phyloP scores from a whole-genome alignment of 441 rosid genomes.

The Bocquillonia castaneifolia region DNA sequence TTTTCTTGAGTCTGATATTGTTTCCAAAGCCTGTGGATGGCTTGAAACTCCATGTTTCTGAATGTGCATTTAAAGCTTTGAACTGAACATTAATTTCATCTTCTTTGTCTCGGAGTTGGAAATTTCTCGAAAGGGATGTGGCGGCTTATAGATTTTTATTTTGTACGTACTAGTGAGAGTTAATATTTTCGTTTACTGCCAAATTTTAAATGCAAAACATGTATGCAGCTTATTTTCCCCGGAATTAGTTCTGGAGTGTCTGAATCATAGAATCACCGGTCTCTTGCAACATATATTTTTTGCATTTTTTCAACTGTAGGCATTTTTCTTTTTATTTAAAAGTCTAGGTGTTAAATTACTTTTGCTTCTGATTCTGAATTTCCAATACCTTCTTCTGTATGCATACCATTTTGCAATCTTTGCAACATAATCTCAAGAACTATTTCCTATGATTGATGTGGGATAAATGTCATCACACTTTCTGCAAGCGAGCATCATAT shows the following conservation, averaged over 20 bases:
- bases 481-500: not conserved
- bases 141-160: not conserved
- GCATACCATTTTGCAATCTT: not conserved
- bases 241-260: slow-evolving; percentile 5
- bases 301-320: slow-evolving; percentile 1
- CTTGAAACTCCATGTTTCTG: slow-evolving; percentile 1
- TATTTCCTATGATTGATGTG: slow-evolving; percentile 6
- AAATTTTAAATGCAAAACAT: slow-evolving; percentile 4
- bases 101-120: not conserved
- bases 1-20: slow-evolving; percentile 17
- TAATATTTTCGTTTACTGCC: not conserved
- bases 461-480: not conserved
- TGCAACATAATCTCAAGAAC: not conserved
- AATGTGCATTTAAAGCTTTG: slow-evolving; percentile 12
- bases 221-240: not conserved
- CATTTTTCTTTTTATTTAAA: not conserved
- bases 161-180: slow-evolving; percentile 6
- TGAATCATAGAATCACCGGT: not conserved
- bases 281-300: not conserved
- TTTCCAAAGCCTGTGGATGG: slow-evolving; percentile 4
- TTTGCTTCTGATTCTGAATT: slow-evolving; percentile 10
- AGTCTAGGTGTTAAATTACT: not conserved
- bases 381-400: not conserved
- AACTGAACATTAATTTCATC: not conserved
- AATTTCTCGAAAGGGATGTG: slow-evolving; percentile 2